Conservation (phyloP, 805 yeast genomes). For the Metschnikowia colocasiae region DNA sequence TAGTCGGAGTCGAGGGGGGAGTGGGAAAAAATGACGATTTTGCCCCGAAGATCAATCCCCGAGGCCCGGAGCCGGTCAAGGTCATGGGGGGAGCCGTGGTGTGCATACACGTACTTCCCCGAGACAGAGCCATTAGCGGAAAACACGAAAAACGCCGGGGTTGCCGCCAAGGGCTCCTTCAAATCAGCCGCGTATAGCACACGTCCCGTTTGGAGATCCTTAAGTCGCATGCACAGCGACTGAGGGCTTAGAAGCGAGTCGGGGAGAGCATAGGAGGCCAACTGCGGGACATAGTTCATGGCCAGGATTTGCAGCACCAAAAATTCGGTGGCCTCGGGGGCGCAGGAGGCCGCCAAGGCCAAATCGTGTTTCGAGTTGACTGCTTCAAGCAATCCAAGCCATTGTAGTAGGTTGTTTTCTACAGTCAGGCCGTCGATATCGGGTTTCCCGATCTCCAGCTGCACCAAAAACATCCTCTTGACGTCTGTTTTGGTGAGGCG, state of each 20-base stretch:
- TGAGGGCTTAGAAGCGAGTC: slow-evolving; percentile 20
- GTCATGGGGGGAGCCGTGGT: slow-evolving; percentile 31
- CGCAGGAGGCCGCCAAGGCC: slow-evolving; percentile 26
- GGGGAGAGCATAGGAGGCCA: slow-evolving; percentile 13
- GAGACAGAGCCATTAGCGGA: slow-evolving; percentile 26
- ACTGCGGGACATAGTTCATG: slow-evolving; percentile 26
- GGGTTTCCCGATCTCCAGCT: slow-evolving; percentile 16
- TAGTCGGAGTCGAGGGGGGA: slow-evolving; percentile 3
- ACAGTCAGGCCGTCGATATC: slow-evolving; percentile 18
- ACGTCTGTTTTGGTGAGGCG: slow-evolving; percentile 65
- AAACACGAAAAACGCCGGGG: slow-evolving; percentile 31
- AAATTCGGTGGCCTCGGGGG: slow-evolving; percentile 23
- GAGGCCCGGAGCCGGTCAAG: slow-evolving; percentile 20
- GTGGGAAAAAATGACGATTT: slow-evolving; percentile 29
- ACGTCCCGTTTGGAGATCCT: slow-evolving; percentile 20
- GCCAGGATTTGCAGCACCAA: slow-evolving; percentile 26
- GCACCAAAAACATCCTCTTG: slow-evolving; percentile 53
- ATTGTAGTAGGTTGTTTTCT: slow-evolving; percentile 26
- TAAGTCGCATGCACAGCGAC: slow-evolving; percentile 24
- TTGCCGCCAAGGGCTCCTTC: slow-evolving; percentile 22
- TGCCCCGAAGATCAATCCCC: slow-evolving; percentile 20
- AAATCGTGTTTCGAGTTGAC: slow-evolving; percentile 21
- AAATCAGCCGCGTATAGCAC: slow-evolving; percentile 26
- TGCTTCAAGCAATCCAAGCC: slow-evolving; percentile 27
- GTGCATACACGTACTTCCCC: slow-evolving; percentile 28